phyloP scores from a whole-genome alignment of 1,284 basidiomycete genomes.

The Ustilago lituana region DNA sequence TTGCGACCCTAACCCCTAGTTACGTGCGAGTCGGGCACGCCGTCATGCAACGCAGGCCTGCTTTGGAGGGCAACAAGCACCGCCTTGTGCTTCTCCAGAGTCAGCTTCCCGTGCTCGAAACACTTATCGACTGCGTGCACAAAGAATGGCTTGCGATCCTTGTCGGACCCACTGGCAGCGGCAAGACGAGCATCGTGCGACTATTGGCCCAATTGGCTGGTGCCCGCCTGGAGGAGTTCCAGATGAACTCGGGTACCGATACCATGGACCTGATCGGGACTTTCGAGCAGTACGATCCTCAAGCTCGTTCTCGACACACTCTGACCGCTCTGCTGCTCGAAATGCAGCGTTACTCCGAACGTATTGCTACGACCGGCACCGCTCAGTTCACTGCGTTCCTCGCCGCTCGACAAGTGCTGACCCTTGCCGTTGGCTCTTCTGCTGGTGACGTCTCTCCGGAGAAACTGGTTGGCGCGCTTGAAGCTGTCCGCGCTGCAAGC shows the following conservation, averaged over 20 bases:
- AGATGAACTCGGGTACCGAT: conserved; percentile 87
- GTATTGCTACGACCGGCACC: conserved; percentile 2
- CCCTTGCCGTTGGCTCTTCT: neutral
- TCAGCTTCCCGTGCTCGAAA: conserved; percentile 78
- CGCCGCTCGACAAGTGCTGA: conserved; percentile 14
- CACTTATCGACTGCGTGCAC: conserved; percentile 78
- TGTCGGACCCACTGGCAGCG: conserved; percentile 78
- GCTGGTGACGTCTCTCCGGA: neutral
- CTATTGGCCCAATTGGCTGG: conserved; percentile 79
- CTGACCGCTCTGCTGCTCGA: conserved; percentile 21
- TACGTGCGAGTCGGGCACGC: conserved; percentile 79
- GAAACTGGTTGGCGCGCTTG: conserved; percentile 3
- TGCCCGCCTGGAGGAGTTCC: conserved; percentile 77
- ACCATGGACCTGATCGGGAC: conserved; percentile 93
- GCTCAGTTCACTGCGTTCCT: conserved; percentile 12
- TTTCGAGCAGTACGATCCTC: conserved; percentile 81
- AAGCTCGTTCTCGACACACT: conserved; percentile 11
- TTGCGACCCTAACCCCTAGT: conserved; percentile 72
- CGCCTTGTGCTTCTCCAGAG: conserved; percentile 72
- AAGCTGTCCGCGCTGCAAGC: conserved; percentile 4
- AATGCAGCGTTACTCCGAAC: conserved; percentile 21
- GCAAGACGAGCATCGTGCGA: conserved; percentile 83
- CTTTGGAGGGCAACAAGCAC: conserved; percentile 8
- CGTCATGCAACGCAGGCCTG: conserved; percentile 69
- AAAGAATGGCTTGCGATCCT: conserved; percentile 89